These are phyloP conservation scores for Venturia pyrina DNA, from an alignment of 2,329 filamentous ascomycete genomes.

Conservation along the genomic window DNA sequence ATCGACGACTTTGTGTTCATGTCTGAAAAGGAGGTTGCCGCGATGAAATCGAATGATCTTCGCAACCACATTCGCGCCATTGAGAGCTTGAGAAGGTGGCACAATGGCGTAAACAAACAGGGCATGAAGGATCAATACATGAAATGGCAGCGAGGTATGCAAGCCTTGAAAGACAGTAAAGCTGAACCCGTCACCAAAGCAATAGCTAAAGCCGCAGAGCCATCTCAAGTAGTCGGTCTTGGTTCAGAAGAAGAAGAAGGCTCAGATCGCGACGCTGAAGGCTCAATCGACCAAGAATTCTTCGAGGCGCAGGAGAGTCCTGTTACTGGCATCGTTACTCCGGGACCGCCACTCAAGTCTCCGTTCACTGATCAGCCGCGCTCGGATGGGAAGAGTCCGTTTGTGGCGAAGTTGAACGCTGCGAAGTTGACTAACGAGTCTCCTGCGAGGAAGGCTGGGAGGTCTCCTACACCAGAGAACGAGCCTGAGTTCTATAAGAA, in stretches of 20 bases:
- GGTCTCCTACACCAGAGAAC: not conserved
- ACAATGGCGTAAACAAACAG: not conserved
- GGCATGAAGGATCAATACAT: not conserved
- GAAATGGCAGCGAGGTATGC: not conserved
- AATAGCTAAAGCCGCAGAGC: not conserved
- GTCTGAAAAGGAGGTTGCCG: not conserved
- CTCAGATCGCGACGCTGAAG: not conserved
- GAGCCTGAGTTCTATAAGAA: not conserved
- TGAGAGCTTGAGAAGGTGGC: not conserved
- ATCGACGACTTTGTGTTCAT: not conserved
- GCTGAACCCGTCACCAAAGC: not conserved
- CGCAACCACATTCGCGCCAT: not conserved
- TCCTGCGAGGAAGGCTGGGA: not conserved
- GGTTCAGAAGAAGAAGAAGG: not conserved
- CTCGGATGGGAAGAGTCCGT: not conserved
- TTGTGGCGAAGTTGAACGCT: not conserved
- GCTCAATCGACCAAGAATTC: not conserved
- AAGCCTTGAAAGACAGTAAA: not conserved
- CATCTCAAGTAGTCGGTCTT: not conserved
- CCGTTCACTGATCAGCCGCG: not conserved
- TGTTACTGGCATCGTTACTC: not conserved
- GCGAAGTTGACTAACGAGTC: not conserved
- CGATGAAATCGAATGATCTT: not conserved
- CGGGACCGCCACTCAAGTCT: not conserved
- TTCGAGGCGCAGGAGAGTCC: not conserved